A percentile compares a stretch with the other conserved stretches of the same genome.
Conservation (phyloP, 129 eudicot genomes). For the Lactuca saligna region DNA sequence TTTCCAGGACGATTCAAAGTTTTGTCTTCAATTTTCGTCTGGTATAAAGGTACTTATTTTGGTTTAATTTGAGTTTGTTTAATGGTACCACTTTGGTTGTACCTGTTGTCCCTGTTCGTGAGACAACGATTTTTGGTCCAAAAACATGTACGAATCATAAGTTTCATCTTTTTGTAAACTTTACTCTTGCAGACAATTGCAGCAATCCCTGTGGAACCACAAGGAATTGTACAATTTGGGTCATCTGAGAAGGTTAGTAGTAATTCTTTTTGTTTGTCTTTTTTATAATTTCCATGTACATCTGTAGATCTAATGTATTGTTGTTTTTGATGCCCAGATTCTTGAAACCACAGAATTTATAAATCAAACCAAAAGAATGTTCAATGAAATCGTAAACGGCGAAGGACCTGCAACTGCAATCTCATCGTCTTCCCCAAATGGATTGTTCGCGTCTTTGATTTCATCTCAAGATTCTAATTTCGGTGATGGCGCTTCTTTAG, state of each 20-base stretch:
- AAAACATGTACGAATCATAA: not conserved
- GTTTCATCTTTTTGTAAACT: conserved; percentile 10
- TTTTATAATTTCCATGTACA: not conserved
- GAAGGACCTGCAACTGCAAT: conserved; percentile 28
- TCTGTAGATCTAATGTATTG: conserved; percentile 23
- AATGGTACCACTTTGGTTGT: conserved; percentile 26
- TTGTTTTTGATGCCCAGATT: conserved; percentile 44
- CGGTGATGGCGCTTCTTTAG: conserved; percentile 23
- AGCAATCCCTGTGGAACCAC: conserved; percentile 74
- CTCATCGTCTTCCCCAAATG: conserved; percentile 37
- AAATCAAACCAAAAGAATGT: conserved; percentile 48
- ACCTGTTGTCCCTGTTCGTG: conserved; percentile 17
- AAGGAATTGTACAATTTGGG: conserved; percentile 88
- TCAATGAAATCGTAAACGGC: conserved; percentile 39
- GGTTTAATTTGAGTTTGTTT: conserved; percentile 2
- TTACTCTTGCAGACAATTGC: conserved; percentile 76
- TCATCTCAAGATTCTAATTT: conserved; percentile 39
- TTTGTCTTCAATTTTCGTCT: conserved; percentile 52
- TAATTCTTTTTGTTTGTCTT: not conserved
- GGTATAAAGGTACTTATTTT: conserved; percentile 72
- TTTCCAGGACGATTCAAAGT: conserved; percentile 59
- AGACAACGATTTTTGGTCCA: conserved; percentile 18
- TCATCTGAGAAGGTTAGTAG: conserved; percentile 74
- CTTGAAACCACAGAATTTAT: conserved; percentile 54
- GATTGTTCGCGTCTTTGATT: conserved; percentile 41